phyloP scores from a whole-genome alignment of 2,329 filamentous ascomycete species.

The Sphaerulina musiva region DNA sequence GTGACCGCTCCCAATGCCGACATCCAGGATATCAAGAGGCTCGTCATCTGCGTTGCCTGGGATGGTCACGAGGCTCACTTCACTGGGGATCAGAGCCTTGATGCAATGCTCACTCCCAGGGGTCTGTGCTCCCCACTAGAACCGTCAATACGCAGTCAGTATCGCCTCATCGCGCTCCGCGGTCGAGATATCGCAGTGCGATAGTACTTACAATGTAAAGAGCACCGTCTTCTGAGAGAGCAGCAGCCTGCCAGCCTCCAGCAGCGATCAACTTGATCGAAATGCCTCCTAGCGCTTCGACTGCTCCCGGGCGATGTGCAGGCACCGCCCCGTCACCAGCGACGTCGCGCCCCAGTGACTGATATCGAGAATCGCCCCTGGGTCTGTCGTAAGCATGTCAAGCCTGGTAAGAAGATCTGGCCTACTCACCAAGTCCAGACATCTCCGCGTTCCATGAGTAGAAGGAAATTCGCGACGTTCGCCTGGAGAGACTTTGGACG shows the following conservation, averaged over 20 bases:
- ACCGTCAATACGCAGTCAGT: too few relatives aligned
- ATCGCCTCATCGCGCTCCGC: too few relatives aligned
- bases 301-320: slow-evolving; percentile 41
- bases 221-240: slow-evolving; percentile 52
- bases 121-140: slow-evolving; percentile 45
- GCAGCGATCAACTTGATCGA: slow-evolving; percentile 48
- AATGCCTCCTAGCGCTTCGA: slow-evolving; percentile 49
- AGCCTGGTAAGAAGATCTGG: background rate
- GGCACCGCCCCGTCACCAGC: slow-evolving; percentile 36
- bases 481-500: slow-evolving; percentile 31
- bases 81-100: slow-evolving; percentile 19
- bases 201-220: slow-evolving; percentile 43
- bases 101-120: slow-evolving; percentile 24
- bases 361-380: slow-evolving; percentile 55
- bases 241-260: slow-evolving; percentile 53
- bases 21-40: slow-evolving; percentile 46
- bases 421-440: slow-evolving; percentile 31
- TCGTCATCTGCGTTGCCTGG: slow-evolving; percentile 39
- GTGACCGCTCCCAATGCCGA: slow-evolving; percentile 54
- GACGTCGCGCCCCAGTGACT: slow-evolving; percentile 50
- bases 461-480: slow-evolving; percentile 36
- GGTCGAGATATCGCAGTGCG: too few relatives aligned
- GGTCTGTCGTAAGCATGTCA: background rate
- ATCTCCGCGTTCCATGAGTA: slow-evolving; percentile 33
- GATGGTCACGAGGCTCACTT: slow-evolving; percentile 29